These are phyloP conservation scores for Pythium aristosporum DNA, from an alignment of 352 stramenopile species.

Conservation along the genomic window DNA sequence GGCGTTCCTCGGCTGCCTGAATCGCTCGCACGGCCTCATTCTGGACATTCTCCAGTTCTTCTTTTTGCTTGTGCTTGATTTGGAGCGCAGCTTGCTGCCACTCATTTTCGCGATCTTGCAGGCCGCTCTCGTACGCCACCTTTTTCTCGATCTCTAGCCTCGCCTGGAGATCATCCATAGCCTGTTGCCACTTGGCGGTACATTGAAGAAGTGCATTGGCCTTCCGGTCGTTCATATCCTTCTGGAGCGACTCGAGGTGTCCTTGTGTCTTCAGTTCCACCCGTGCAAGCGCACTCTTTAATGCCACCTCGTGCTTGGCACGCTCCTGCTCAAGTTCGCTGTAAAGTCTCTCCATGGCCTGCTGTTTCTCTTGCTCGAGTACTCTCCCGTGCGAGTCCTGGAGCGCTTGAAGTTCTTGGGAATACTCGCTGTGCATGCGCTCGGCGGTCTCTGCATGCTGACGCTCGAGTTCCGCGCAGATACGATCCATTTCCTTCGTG, in stretches of 20 bases:
- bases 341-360: constrained; percentile 35
- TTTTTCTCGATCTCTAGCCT: constrained; percentile 64
- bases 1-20: constrained; percentile 60
- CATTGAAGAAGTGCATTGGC: constrained; percentile 56
- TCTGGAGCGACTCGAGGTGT: constrained; percentile 43
- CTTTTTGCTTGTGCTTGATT: constrained; percentile 75
- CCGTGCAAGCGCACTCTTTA: constrained; percentile 35
- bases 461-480: constrained; percentile 5
- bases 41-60: constrained; percentile 60
- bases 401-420: constrained; percentile 9
- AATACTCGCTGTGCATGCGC: neutral
- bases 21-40: constrained; percentile 65
- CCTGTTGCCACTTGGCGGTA: constrained; percentile 69
- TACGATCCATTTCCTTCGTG: neutral
- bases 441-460: neutral
- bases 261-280: constrained; percentile 36
- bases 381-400: constrained; percentile 19
- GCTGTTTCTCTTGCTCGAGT: constrained; percentile 32
- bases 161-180: constrained; percentile 64
- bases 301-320: constrained; percentile 30
- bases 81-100: constrained; percentile 71
- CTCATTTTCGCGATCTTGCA: constrained; percentile 67
- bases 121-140: constrained; percentile 54
- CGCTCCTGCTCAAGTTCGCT: constrained; percentile 32
- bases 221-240: constrained; percentile 67